phyloP scores from a whole-genome alignment of 2,329 filamentous ascomycete species.

The Trematosphaeria pertusa region DNA sequence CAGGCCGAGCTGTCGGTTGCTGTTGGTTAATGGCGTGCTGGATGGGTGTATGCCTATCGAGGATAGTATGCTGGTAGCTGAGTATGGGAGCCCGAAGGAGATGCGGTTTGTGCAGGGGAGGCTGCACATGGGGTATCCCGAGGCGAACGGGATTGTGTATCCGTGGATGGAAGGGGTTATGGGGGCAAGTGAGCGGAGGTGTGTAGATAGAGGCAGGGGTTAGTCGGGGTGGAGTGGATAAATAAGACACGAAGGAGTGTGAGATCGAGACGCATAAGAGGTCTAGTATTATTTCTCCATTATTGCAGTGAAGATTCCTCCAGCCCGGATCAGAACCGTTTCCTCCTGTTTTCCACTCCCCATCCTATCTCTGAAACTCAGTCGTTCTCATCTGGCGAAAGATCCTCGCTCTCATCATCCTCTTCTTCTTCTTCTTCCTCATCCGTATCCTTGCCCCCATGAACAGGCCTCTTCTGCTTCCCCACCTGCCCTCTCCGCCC shows the following conservation, averaged over 20 bases:
- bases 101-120: conserved; percentile 53
- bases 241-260: too few relatives aligned
- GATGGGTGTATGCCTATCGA: conserved; percentile 69
- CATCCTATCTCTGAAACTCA: too few relatives aligned
- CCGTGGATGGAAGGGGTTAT: conserved; percentile 43
- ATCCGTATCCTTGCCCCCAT: not conserved
- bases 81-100: conserved; percentile 61
- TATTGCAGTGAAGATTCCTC: too few relatives aligned
- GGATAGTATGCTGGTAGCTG: conserved; percentile 61
- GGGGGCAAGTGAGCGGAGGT: too few relatives aligned
- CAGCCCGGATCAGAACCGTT: too few relatives aligned
- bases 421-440: not conserved
- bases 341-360: too few relatives aligned
- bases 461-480: not conserved
- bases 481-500: too few relatives aligned
- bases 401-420: not conserved
- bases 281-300: too few relatives aligned
- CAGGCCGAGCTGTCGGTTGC: conserved; percentile 54
- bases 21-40: conserved; percentile 63
- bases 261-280: too few relatives aligned
- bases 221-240: too few relatives aligned
- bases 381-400: not conserved
- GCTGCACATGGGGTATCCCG: conserved; percentile 56
- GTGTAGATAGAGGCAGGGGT: too few relatives aligned
- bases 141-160: conserved; percentile 39